Conservation (phyloP, 2,329 filamentous ascomycete genomes). For the Nakataea oryzae region DNA sequence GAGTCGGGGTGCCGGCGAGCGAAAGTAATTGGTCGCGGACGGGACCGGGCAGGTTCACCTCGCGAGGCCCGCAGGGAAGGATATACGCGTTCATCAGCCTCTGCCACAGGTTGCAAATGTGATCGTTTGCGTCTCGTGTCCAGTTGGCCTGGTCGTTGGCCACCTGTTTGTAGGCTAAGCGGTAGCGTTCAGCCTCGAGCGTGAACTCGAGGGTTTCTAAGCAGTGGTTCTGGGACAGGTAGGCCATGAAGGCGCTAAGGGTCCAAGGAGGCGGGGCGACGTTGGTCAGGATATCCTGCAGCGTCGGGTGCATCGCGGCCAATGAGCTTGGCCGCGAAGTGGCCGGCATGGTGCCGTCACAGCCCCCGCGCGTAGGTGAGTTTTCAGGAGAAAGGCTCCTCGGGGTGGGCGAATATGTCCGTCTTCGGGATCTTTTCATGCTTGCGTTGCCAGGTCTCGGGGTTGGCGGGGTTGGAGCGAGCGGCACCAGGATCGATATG, state of each 20-base stretch:
- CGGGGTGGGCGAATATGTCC: slow-evolving; percentile 24
- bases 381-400: slow-evolving; percentile 31
- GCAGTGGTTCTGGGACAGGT: slow-evolving; percentile 93
- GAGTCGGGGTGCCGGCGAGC: slow-evolving; percentile 45
- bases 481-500: background rate
- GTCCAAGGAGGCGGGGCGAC: slow-evolving; percentile 82
- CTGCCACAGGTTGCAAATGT: slow-evolving; percentile 74
- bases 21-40: slow-evolving; percentile 73
- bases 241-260: slow-evolving; percentile 87
- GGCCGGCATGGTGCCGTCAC: slow-evolving; percentile 28
- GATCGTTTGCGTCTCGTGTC: slow-evolving; percentile 39
- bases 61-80: slow-evolving; percentile 69
- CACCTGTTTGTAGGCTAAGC: slow-evolving; percentile 41
- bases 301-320: slow-evolving; percentile 48
- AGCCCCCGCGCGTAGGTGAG: slow-evolving; percentile 24
- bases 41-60: slow-evolving; percentile 81
- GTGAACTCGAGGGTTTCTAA: slow-evolving; percentile 95
- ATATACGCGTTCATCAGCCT: slow-evolving; percentile 88
- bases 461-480: background rate
- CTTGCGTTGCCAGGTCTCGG: slow-evolving; percentile 2
- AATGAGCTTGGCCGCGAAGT: slow-evolving; percentile 39
- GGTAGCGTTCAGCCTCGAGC: slow-evolving; percentile 83
- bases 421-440: slow-evolving; percentile 26
- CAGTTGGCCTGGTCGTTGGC: slow-evolving; percentile 28
- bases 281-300: slow-evolving; percentile 83